These are phyloP conservation scores for Bruguiera hainesii DNA, from an alignment of 441 rosid species.

Conservation along the genomic window DNA sequence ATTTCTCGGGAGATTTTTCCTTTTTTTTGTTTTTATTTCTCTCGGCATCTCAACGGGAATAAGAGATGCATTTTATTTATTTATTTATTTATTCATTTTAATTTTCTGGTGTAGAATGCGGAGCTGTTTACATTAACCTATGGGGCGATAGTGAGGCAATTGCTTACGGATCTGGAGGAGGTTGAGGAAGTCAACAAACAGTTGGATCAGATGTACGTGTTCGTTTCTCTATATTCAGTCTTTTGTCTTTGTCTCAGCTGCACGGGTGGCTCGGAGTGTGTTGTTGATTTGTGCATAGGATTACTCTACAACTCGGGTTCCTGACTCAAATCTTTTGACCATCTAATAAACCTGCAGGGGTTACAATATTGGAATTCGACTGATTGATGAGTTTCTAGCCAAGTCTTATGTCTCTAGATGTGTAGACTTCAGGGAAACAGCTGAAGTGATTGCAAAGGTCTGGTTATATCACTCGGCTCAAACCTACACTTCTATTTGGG, in stretches of 20 bases:
- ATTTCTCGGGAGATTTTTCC: not conserved
- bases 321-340: not conserved
- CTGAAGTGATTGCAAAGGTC: slow-evolving; percentile 90
- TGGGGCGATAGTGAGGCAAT: slow-evolving; percentile 86
- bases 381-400: slow-evolving; percentile 87
- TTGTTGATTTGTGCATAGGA: too few relatives aligned
- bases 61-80: too few relatives aligned
- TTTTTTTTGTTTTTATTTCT: not conserved
- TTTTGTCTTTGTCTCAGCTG: too few relatives aligned
- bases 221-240: too few relatives aligned
- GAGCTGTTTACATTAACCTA: slow-evolving; percentile 89
- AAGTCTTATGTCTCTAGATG: slow-evolving; percentile 88
- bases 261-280: too few relatives aligned
- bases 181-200: slow-evolving; percentile 95
- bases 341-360: slow-evolving; percentile 53
- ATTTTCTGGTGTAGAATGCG: slow-evolving; percentile 48
- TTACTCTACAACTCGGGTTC: too few relatives aligned
- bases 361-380: slow-evolving; percentile 84
- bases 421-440: slow-evolving; percentile 89
- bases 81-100: too few relatives aligned
- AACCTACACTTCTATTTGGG: not conserved
- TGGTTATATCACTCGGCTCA: not conserved
- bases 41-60: too few relatives aligned
- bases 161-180: slow-evolving; percentile 94
- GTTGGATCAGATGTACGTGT: slow-evolving; percentile 85